Conservation (phyloP, 1,284 basidiomycete genomes). For the Apiotrichum laibachii region DNA sequence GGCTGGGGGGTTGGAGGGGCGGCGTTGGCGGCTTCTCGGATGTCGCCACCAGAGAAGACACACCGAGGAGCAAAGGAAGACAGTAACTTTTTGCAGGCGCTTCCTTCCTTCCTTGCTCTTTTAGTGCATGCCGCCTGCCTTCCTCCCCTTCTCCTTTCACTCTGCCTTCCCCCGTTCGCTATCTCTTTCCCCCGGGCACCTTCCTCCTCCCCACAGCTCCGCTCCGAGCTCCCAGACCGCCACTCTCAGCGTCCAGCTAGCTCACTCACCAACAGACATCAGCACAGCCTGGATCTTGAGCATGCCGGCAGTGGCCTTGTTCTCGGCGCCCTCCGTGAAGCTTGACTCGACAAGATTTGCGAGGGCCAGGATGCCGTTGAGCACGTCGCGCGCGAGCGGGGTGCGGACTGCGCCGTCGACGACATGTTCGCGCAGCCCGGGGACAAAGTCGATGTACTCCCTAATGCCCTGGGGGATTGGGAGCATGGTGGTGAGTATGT, state of each 20-base stretch:
- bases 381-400: neutral
- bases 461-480: neutral
- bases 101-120: neutral
- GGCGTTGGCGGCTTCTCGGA: too few relatives aligned
- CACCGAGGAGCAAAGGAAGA: too few relatives aligned
- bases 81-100: too few relatives aligned
- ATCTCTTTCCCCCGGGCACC: too few relatives aligned
- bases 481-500: neutral
- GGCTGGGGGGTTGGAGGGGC: too few relatives aligned
- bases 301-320: neutral
- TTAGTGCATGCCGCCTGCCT: too few relatives aligned
- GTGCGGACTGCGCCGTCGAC: neutral
- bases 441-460: neutral
- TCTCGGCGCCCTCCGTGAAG: neutral
- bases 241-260: too few relatives aligned
- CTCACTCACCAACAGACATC: neutral
- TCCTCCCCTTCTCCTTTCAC: too few relatives aligned
- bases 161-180: neutral
- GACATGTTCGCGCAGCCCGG: neutral
- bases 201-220: too few relatives aligned
- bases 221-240: too few relatives aligned
- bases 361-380: neutral
- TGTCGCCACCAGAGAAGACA: too few relatives aligned
- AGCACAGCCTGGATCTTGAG: constrained; percentile 6
- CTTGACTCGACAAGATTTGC: neutral